A percentile compares a stretch with the other conserved stretches of the same genome.
These are phyloP conservation scores for Salvia rosmarinus DNA, from an alignment of 257 asterid genomes.

Conservation along the genomic window DNA sequence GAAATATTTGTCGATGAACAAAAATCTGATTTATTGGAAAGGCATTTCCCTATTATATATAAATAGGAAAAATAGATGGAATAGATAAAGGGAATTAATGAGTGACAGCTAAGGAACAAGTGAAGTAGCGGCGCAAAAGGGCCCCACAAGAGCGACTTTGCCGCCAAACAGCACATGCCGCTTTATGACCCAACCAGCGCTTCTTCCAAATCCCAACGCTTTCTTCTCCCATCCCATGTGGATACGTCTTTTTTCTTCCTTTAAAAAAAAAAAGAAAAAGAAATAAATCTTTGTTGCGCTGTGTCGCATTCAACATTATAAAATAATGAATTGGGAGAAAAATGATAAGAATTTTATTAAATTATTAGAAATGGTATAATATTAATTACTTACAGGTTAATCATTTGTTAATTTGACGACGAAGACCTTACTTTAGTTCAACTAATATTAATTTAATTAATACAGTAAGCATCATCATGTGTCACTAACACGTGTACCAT, in stretches of 20 bases:
- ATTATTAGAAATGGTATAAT: too few relatives aligned
- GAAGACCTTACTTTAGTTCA: background rate
- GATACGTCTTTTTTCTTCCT: background rate
- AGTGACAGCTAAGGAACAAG: constrained; percentile 51
- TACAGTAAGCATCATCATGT: background rate
- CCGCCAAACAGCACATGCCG: constrained; percentile 53
- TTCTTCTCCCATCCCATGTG: constrained; percentile 18
- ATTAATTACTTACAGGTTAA: too few relatives aligned
- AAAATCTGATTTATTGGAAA: background rate
- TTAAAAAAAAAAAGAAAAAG: too few relatives aligned
- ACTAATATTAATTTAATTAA: background rate
- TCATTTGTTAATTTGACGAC: background rate
- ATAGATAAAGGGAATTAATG: constrained; percentile 9
- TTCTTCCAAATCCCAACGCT: constrained; percentile 17
- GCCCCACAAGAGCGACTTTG: constrained; percentile 45
- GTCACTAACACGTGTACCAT: background rate
- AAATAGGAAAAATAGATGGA: too few relatives aligned
- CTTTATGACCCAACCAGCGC: constrained; percentile 21
- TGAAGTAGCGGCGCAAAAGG: constrained; percentile 49
- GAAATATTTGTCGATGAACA: background rate
- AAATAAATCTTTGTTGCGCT: constrained; percentile 9
- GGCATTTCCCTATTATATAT: background rate
- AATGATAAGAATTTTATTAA: too few relatives aligned
- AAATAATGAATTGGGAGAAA: too few relatives aligned
- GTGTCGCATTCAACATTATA: background rate